These are phyloP conservation scores for Torrubiellomyces zombiae DNA, from an alignment of 2,329 filamentous ascomycete species.

Conservation along the genomic window DNA sequence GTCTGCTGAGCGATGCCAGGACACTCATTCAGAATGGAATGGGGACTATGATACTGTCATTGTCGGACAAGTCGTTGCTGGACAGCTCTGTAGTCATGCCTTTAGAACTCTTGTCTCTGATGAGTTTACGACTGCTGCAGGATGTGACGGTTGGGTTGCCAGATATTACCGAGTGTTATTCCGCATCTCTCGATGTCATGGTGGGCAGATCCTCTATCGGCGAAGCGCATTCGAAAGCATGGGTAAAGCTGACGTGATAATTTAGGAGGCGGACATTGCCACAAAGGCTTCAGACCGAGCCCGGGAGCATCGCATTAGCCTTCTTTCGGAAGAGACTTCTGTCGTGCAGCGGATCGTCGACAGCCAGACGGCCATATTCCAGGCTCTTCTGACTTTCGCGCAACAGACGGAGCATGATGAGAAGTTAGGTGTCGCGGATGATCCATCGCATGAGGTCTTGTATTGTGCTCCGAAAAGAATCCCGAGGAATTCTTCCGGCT, in stretches of 20 bases:
- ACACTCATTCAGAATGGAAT: slow-evolving; percentile 18
- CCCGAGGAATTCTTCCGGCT: too few relatives aligned
- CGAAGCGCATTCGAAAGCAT: too few relatives aligned
- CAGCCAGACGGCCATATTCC: too few relatives aligned
- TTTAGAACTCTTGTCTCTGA: slow-evolving; percentile 23
- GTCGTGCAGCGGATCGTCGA: too few relatives aligned
- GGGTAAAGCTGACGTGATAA: slow-evolving; percentile 6
- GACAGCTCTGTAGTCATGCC: slow-evolving; percentile 22
- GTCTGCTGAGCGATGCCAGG: slow-evolving; percentile 13
- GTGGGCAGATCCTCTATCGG: slow-evolving; percentile 11
- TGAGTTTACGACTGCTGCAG: slow-evolving; percentile 20
- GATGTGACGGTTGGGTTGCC: slow-evolving; percentile 20
- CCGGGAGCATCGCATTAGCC: too few relatives aligned
- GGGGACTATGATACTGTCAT: slow-evolving; percentile 16
- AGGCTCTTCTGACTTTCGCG: too few relatives aligned
- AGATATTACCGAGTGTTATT: slow-evolving; percentile 24
- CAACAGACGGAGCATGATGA: too few relatives aligned
- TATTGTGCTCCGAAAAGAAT: too few relatives aligned
- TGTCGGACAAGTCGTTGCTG: slow-evolving; percentile 16
- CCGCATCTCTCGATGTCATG: slow-evolving; percentile 22
- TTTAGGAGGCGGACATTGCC: slow-evolving; percentile 23
- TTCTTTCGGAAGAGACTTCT: too few relatives aligned
- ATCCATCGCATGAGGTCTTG: too few relatives aligned
- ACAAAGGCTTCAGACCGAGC: too few relatives aligned
- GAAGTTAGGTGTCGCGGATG: too few relatives aligned